A percentile compares a stretch with the other conserved stretches of the same genome.
Evolutionary conservation across 371 early-diverging fungal species (phyloP).

Genomic region (Dentiscutata heterogama): DNA sequence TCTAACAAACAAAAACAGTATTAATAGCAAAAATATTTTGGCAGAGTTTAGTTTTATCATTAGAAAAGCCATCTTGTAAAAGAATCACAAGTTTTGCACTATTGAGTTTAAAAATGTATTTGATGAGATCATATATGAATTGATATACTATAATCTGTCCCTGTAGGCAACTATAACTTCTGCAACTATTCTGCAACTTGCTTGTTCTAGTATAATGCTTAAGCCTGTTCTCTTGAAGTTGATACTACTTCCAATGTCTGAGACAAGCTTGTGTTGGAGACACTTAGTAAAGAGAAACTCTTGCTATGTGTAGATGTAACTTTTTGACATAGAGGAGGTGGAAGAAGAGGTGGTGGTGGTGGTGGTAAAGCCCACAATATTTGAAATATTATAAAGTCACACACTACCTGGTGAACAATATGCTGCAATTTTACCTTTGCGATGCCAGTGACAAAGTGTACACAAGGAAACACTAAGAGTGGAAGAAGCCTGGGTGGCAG

Average conservation of each 20-base stretch:
- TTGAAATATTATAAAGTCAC: too few relatives aligned
- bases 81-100: too few relatives aligned
- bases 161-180: not conserved
- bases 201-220: constrained; percentile 23
- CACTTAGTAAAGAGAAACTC: constrained; percentile 30
- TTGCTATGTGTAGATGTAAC: constrained; percentile 26
- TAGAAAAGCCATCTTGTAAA: too few relatives aligned
- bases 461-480: not conserved
- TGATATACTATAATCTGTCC: constrained; percentile 11
- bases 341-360: too few relatives aligned
- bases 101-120: too few relatives aligned
- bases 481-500: constrained; percentile 5
- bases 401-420: constrained; percentile 8
- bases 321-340: too few relatives aligned
- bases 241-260: constrained; percentile 15
- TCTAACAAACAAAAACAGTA: not conserved
- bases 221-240: constrained; percentile 37
- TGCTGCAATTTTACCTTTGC: not conserved
- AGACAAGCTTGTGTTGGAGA: constrained; percentile 10
- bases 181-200: constrained; percentile 12
- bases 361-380: not conserved
- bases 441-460: constrained; percentile 14
- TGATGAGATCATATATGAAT: constrained; percentile 21
- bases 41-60: too few relatives aligned
- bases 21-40: too few relatives aligned